Percentiles rank a stretch among this genome's conserved stretches.
Conservation (phyloP, 2,329 filamentous ascomycete species). For the Pseudogymnoascus sp. region DNA sequence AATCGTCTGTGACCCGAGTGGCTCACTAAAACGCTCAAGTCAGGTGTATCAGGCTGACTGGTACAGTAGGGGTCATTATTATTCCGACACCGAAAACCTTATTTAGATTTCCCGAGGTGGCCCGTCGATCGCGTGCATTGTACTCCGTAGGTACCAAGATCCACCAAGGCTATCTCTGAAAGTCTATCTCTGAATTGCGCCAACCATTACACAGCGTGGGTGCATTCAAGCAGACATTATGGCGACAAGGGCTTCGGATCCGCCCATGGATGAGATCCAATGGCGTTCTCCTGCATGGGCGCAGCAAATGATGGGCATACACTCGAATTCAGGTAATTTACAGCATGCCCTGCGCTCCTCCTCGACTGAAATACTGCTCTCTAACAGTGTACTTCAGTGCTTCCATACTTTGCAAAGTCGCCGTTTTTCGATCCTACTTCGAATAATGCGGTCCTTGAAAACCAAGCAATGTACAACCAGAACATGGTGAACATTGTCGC, state of each 20-base stretch:
- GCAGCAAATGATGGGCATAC: conserved; percentile 45
- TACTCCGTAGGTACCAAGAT: neutral
- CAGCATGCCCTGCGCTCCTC: neutral
- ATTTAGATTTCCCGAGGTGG: neutral
- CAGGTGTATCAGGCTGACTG: neutral
- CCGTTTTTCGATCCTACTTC: conserved; percentile 61
- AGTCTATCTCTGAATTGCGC: neutral
- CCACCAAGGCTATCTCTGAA: neutral
- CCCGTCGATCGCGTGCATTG: conserved; percentile 1
- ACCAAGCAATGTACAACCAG: conserved; percentile 54
- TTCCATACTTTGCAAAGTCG: conserved; percentile 60
- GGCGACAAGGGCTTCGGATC: conserved; percentile 27
- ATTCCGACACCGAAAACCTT: neutral
- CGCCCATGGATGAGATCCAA: conserved; percentile 58
- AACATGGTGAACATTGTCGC: conserved; percentile 49
- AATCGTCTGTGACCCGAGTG: conserved; percentile 7
- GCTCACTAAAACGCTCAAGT: neutral
- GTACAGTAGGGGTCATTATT: neutral
- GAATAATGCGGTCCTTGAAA: conserved; percentile 57
- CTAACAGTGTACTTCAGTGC: conserved; percentile 30
- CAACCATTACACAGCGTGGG: neutral
- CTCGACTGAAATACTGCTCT: neutral
- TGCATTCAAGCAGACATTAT: neutral
- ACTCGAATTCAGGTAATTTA: conserved; percentile 41
- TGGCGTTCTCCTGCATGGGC: conserved; percentile 48